phyloP scores from a whole-genome alignment of 768 basidiomycete species.

The Trametes elegans region DNA sequence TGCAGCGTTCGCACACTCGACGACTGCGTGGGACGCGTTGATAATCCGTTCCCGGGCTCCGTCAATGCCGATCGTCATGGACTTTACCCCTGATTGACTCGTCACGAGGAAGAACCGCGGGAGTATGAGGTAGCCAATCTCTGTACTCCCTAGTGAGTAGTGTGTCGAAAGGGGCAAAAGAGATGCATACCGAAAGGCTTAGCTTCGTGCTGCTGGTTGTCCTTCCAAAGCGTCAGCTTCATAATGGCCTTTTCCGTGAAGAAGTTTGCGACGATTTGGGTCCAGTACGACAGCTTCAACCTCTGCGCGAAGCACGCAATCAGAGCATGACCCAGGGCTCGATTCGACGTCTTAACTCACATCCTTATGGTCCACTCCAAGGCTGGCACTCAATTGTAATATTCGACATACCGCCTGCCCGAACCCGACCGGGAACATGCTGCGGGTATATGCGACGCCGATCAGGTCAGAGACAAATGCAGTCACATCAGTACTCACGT shows the following conservation, averaged over 20 bases:
- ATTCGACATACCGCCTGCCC: conserved; percentile 67
- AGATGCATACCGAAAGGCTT: conserved; percentile 73
- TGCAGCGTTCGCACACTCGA: conserved; percentile 70
- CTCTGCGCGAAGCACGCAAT: conserved; percentile 40
- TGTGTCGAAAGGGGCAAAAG: not conserved
- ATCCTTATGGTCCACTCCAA: conserved; percentile 51
- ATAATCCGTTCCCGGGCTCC: conserved; percentile 68
- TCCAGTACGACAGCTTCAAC: conserved; percentile 67
- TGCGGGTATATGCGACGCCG: conserved; percentile 3
- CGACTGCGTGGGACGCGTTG: conserved; percentile 44
- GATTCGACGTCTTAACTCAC: too few species aligned
- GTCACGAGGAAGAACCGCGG: conserved; percentile 86
- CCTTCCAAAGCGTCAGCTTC: conserved; percentile 87
- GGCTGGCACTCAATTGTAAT: conserved; percentile 66
- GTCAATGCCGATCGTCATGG: conserved; percentile 78
- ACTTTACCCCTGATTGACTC: conserved; percentile 79
- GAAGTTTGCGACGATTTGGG: conserved; percentile 59
- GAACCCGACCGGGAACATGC: conserved; percentile 40
- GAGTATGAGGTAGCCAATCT: conserved; percentile 76
- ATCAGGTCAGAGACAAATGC: not conserved
- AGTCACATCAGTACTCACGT: not conserved
- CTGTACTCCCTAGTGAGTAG: conserved; percentile 35
- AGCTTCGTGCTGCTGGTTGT: conserved; percentile 73
- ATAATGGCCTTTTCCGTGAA: conserved; percentile 70
- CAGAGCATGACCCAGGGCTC: too few species aligned